A percentile compares a stretch with the other conserved stretches of the same genome.
These are phyloP conservation scores for Epichloe aotearoae DNA, from an alignment of 2,329 filamentous ascomycete species.

Conservation along the genomic window DNA sequence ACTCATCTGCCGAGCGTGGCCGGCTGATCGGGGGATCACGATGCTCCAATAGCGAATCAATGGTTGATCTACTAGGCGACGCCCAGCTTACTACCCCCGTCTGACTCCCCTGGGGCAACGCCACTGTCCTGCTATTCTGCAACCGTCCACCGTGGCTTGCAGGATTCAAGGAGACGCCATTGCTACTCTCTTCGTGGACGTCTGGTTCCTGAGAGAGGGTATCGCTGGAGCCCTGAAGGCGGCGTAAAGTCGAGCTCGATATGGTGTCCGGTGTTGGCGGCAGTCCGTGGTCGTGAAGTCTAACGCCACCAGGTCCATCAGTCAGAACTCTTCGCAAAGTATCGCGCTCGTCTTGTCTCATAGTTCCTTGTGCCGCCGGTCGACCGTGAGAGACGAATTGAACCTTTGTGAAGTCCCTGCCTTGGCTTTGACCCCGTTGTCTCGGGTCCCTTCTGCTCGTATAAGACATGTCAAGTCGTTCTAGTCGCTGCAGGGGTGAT, in stretches of 20 bases:
- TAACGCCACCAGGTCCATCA: constrained; percentile 27
- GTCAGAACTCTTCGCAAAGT: constrained; percentile 36
- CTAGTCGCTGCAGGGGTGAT: constrained; percentile 35
- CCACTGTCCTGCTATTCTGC: not conserved
- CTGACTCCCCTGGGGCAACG: not conserved
- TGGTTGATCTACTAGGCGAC: not conserved
- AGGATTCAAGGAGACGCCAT: constrained; percentile 17
- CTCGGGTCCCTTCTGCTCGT: constrained; percentile 15
- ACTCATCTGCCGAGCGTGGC: constrained; percentile 34
- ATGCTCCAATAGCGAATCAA: constrained; percentile 9
- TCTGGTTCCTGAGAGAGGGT: constrained; percentile 24
- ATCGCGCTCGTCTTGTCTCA: constrained; percentile 34
- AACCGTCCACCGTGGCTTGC: constrained; percentile 7
- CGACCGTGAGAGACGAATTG: constrained; percentile 9
- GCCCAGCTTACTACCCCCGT: constrained; percentile 4
- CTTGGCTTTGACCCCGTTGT: constrained; percentile 15
- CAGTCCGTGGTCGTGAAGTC: constrained; percentile 29
- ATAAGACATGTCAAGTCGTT: constrained; percentile 25
- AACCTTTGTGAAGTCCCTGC: constrained; percentile 10
- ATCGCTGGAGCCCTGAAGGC: constrained; percentile 38
- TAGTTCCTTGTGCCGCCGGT: constrained; percentile 13
- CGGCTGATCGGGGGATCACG: constrained; percentile 19
- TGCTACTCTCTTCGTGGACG: constrained; percentile 18
- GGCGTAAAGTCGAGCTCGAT: constrained; percentile 39
- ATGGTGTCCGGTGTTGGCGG: constrained; percentile 49